A percentile compares a stretch with the other conserved stretches of the same genome.
Conservation (phyloP, 2,329 filamentous ascomycete genomes). For the Monilinia fructicola region DNA sequence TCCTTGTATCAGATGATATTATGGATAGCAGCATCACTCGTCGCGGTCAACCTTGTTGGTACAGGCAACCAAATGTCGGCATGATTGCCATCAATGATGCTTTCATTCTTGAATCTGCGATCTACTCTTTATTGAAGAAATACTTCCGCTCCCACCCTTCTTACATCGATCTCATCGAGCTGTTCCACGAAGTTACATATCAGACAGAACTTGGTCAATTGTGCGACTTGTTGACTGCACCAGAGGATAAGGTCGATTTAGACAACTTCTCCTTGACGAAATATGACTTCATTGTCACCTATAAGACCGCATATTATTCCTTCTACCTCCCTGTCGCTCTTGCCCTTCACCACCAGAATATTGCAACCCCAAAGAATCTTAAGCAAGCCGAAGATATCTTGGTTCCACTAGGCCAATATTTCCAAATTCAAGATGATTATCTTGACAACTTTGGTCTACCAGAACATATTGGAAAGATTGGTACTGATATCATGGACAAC, state of each 20-base stretch:
- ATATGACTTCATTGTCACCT: conserved; percentile 97
- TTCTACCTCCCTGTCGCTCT: conserved; percentile 97
- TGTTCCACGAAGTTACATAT: conserved; percentile 92
- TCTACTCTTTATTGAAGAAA: conserved; percentile 91
- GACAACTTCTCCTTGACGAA: conserved; percentile 94
- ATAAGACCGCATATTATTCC: conserved; percentile 99
- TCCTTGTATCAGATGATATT: conserved; percentile 97
- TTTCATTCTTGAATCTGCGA: conserved; percentile 88
- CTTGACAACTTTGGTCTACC: conserved; percentile 96
- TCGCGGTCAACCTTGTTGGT: conserved; percentile 95
- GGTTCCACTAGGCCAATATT: conserved; percentile 97
- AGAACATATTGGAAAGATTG: conserved; percentile 93
- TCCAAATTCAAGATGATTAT: conserved; percentile 98
- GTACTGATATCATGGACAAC: conserved; percentile 98
- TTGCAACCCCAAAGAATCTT: conserved; percentile 85
- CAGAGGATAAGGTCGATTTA: conserved; percentile 89
- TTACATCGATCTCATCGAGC: conserved; percentile 89
- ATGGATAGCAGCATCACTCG: conserved; percentile 97
- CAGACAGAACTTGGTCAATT: conserved; percentile 95
- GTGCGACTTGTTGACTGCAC: conserved; percentile 91
- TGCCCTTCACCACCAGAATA: conserved; percentile 78
- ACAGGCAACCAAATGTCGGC: conserved; percentile 82
- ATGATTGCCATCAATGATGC: conserved; percentile 98
- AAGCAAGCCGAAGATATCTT: conserved; percentile 87
- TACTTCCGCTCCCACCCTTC: conserved; percentile 83